Evolutionary conservation across 768 basidiomycete species (phyloP), one percentile per base, ranked within the genome.

Genomic region (Tricholomella constricta): DNA sequence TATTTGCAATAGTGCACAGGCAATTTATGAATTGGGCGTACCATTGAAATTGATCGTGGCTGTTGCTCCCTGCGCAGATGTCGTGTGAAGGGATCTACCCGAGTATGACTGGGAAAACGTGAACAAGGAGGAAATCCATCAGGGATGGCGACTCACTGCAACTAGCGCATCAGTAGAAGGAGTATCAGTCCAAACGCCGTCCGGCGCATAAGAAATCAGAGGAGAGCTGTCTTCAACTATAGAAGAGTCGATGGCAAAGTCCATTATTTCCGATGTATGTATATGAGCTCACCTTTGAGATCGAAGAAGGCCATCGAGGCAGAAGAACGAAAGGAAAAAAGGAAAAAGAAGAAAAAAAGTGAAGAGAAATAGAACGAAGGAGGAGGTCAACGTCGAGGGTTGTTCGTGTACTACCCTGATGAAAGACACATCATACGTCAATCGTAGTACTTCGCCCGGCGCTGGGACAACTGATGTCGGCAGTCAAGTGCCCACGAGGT

Each of bases 191-290:
- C 81, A 84, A 52, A 79, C 78, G 51, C 71, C 76, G 60, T 65
- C 63, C 52, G 81, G 81, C 26, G 67, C 62, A 59, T 83, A 84
- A 52, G 70, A 60, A 62, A 84, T 74, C 52, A 82, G 69, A 64
- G 82, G 79, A 56, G 82, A 82, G 63, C 73, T 69, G 60, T 84
- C 82, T 60, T 83, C 82, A 61, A 79, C 83, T 85, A 53, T 37
- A 36, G 38, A 38, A 41, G 50, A 25, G n/a, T 40, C n/a, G 10
- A 29, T 43, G 14, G 54, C 26, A 45, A 38, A 40, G 9, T 23
- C 19, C 19, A 41, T 20, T 15, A 15, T 0, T 20, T 6, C n/a
- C 3, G 20, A 20, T 20, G 43, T 32, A 32, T 43, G 17, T 19
- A 32, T 27, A 29, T 36, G 14, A 55, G 37, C 65, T 50, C 29